Evolutionary conservation across 257 asterid genomes (phyloP).

Genomic region (Nemophila menziesii): DNA sequence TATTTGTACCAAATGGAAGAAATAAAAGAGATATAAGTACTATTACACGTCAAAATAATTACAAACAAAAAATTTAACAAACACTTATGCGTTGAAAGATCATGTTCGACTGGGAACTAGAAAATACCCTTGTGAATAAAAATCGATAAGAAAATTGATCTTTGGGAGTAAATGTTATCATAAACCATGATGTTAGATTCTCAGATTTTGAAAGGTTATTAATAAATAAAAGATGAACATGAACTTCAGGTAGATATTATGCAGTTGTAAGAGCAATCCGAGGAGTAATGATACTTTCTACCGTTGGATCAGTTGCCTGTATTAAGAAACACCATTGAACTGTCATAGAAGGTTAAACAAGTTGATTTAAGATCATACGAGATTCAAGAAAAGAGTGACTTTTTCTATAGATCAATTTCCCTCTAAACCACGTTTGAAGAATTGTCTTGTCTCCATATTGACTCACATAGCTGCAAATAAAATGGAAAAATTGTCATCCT

Average conservation of each 20-base stretch:
- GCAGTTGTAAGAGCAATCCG: slow-evolving; percentile 97
- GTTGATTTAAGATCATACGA: slow-evolving; percentile 36
- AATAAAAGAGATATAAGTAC: no score
- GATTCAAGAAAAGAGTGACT: slow-evolving; percentile 87
- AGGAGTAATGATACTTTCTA: slow-evolving; percentile 92
- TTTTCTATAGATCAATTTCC: slow-evolving; percentile 98
- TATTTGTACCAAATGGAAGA: no score
- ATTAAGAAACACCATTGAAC: slow-evolving; percentile 4
- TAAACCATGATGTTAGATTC: no score
- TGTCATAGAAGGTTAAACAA: neutral
- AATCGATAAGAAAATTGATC: no score
- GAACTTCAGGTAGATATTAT: slow-evolving; percentile 73
- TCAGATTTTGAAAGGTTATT: no score
- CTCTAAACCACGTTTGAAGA: slow-evolving; percentile 97
- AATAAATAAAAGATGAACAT: no score
- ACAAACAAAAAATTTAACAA: no score
- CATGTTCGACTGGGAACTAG: no score
- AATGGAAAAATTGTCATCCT: slow-evolving; percentile 92
- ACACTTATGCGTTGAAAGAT: no score
- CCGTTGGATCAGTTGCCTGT: slow-evolving; percentile 95
- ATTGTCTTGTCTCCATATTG: slow-evolving; percentile 97
- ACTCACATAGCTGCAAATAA: slow-evolving; percentile 99
- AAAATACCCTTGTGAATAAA: no score
- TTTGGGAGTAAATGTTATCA: no score
- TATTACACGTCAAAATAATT: no score